Base-by-base conservation (phyloP, 1,284 basidiomycete genomes). In the Xerocomus nothofagi region DNA sequence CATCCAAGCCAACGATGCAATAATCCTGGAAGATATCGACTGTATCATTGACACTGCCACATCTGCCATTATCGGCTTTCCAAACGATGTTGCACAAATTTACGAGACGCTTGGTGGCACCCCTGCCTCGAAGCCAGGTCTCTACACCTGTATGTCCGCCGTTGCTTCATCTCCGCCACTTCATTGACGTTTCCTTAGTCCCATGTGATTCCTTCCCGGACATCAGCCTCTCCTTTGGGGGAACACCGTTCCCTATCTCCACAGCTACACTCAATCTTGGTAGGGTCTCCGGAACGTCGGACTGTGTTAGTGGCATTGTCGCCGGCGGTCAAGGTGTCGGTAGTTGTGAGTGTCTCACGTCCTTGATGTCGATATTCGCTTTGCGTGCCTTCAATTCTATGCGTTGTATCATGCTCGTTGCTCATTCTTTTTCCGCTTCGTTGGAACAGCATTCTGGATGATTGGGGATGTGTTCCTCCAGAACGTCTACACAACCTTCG, bases 41-140 rank as follows among this genome's bases (percentile, higher is more conserved):
- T 66, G 66, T 21, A 65, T 74, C 60, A 69, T 75, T 47, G 74
- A 76, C 57, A 71, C 67, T 6, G 72, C 74, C 46, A 73, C 75
- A 20, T 74, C 80, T 41, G 63, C 79, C 57, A 70, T 81, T 60
- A 68, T 78, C 41, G 80, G 78, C 32, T 73, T 73, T 10, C 71
- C 74, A 6, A 54, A 70, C 18, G 65, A 71, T 12, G 73, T 80
- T 8, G 66, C 63, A 29, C 49, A 49, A 9, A 63, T 82, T 51
- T 77, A 77, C 66, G 7, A 6, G 2, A 32, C 18, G 0, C 38
- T 62, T 20, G 55, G 55, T 48, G 57, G 54, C 23, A 43, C n/a
- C 1, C 11, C 33, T 32, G 53, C 44, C 6, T 31, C 54, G 1
- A 46, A 44, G 2, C 5, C 14, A 17, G 57, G 54, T 15, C 46